A percentile compares a stretch with the other conserved stretches of the same genome.
phyloP scores from a whole-genome alignment of 257 asterid genomes.

The Nicotiana attenuata region DNA sequence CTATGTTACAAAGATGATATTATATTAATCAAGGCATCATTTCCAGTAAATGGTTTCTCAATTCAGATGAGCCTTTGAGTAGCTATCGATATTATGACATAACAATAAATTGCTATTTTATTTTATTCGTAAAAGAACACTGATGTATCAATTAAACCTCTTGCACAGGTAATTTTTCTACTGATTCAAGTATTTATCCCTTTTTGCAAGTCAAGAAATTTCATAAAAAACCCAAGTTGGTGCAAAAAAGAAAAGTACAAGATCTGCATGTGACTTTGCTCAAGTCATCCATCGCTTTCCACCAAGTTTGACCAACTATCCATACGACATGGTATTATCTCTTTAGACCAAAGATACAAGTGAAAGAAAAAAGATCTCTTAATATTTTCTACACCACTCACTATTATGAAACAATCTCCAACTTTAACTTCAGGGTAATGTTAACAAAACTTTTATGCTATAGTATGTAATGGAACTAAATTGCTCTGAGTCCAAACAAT shows the following conservation, averaged over 20 bases:
- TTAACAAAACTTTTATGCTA: not conserved
- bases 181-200: not conserved
- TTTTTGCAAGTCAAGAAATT: not conserved
- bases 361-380: not conserved
- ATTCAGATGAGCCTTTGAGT: not conserved
- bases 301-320: not conserved
- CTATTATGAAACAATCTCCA: not conserved
- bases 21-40: slow-evolving; percentile 3
- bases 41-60: not conserved
- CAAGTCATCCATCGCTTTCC: not conserved
- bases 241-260: not conserved
- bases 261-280: not conserved
- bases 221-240: not conserved
- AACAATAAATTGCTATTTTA: not conserved
- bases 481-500: not conserved
- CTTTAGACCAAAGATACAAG: not conserved
- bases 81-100: not conserved
- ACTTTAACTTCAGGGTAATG: not conserved
- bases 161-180: not conserved
- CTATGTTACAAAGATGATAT: not conserved
- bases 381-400: not conserved
- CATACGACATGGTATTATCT: not conserved
- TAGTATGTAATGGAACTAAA: not conserved
- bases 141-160: not conserved
- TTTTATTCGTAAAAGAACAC: not conserved